Conservation (phyloP, 31 red algal species). For the Asparagopsis taxiformis region DNA sequence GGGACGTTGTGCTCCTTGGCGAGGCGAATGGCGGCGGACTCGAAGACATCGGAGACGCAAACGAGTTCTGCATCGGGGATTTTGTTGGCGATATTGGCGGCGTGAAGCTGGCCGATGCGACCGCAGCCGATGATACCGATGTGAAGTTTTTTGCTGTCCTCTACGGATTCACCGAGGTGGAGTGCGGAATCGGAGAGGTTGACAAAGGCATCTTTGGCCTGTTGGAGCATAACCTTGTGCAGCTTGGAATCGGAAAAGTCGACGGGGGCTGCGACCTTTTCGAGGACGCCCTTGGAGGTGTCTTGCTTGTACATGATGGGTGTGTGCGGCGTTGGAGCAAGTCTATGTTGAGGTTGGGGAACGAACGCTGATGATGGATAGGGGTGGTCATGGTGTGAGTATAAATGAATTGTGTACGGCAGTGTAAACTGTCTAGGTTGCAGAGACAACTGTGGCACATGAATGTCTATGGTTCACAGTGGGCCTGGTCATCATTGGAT, state of each 20-base stretch:
- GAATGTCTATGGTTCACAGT: no score
- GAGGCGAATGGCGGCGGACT: constrained; percentile 69
- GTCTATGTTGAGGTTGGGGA: no score
- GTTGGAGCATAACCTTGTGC: constrained; percentile 42
- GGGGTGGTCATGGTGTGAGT: no score
- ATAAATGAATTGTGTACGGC: no score
- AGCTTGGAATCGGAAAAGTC: constrained; percentile 30
- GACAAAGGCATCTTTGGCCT: constrained; percentile 37
- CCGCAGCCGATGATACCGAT: constrained; percentile 98
- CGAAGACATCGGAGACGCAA: constrained; percentile 87
- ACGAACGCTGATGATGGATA: no score
- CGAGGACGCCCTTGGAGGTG: neutral
- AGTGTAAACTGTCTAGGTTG: no score
- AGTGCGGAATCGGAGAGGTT: constrained; percentile 51
- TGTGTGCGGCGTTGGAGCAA: no score
- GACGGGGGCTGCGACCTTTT: neutral
- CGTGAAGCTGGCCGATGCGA: constrained; percentile 91
- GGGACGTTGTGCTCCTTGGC: constrained; percentile 81
- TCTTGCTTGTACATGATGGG: neutral
- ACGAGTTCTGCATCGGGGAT: constrained; percentile 84
- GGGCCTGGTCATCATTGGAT: no score
- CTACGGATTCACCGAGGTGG: constrained; percentile 29
- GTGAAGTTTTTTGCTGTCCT: constrained; percentile 46
- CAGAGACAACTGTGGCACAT: no score
- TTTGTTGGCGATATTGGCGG: constrained; percentile 62